Evolutionary conservation across 805 yeast species (phyloP).

Genomic region (Zygoascus biomembranicola): DNA sequence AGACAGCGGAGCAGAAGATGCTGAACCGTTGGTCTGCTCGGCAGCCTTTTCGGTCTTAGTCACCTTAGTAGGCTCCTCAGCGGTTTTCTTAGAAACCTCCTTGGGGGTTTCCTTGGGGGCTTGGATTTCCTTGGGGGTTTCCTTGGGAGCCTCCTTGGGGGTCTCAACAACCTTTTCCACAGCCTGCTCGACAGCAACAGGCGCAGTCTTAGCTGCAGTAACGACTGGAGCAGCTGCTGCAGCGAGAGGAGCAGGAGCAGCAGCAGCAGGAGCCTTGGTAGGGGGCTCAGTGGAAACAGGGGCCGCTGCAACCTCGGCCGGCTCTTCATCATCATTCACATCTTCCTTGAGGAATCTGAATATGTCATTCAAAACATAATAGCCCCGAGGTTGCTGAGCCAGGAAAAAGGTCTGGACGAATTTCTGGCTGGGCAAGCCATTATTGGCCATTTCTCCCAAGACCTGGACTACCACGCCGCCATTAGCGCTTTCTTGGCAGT

Average conservation of each 20-base stretch:
- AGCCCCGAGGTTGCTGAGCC: constrained; percentile 25
- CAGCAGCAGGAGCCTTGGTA: neutral
- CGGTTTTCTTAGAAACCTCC: neutral
- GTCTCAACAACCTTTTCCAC: neutral
- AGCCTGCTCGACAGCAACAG: neutral
- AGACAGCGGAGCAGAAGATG: constrained; percentile 9
- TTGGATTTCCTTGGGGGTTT: neutral
- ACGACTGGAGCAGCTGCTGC: constrained; percentile 5
- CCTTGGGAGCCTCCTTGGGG: neutral
- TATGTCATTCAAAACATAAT: constrained; percentile 32
- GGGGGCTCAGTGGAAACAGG: constrained; percentile 1
- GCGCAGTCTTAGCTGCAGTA: neutral
- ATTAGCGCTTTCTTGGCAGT: constrained; percentile 27
- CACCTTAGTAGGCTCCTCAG: neutral
- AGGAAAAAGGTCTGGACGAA: constrained; percentile 35
- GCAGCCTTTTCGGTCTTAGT: constrained; percentile 1
- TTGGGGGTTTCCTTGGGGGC: constrained; percentile 1
- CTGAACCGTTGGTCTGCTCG: constrained; percentile 5
- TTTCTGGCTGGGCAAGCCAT: constrained; percentile 27
- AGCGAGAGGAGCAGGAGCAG: constrained; percentile 1
- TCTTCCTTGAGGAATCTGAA: constrained; percentile 31
- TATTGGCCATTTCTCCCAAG: constrained; percentile 32
- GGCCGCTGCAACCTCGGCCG: constrained; percentile 1
- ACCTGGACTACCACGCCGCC: constrained; percentile 32
- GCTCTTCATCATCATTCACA: constrained; percentile 19